Base-by-base conservation (phyloP, 2,329 filamentous ascomycete genomes). In the Thielaviopsis euricoi region DNA sequence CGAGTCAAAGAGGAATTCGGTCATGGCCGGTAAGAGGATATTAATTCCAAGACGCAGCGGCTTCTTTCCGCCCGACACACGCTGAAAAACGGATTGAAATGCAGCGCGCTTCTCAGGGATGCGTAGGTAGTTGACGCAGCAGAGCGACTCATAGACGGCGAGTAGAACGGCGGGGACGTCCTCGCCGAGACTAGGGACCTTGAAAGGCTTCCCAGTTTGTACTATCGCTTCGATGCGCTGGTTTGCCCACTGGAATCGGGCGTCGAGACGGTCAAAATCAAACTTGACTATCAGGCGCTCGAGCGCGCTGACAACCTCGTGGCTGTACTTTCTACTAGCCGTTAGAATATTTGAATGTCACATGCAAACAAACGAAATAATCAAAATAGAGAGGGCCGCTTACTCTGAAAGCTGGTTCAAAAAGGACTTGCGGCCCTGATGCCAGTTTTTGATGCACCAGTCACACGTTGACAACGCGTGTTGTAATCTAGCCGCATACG, bases 131-230 rank as follows among this genome's bases (percentile, higher is more conserved):
- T 85, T 77, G 63, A 89, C 81, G 68, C 86, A 95, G 68, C 89
- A 95, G 55, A 97, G 73, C 0, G 86, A 85, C 68, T 97, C 91
- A 65, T 94, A 95, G 29, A 97, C 80, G 12, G 88, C 85, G 60
- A 93, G 79, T 55, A 94, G 79, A 6, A 87, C 81, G 26, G 79
- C 73, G 1, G 77, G 71, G 26, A 78, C 71, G 6, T 76, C 67
- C 21, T 71, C 70, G 13, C 73, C 74, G 43, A 79, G 70, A 56
- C 73, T 71, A 0, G 70, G 65, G 48, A 75, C 74, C 52, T 71
- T 73, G 67, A 79, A 78, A 4, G 55, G 55, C 29, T 60, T 60
- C 10, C 56, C 52, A 6, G 58, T 48, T 17, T 48, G 19, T 23
- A 52, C 29, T 7, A 57, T 33, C 5, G 55, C 58, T n/a, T 58